Percentiles rank a stretch among this genome's conserved stretches.
Evolutionary conservation across 306 rosid genomes (phyloP).

Genomic region (Begonia masoniana): DNA sequence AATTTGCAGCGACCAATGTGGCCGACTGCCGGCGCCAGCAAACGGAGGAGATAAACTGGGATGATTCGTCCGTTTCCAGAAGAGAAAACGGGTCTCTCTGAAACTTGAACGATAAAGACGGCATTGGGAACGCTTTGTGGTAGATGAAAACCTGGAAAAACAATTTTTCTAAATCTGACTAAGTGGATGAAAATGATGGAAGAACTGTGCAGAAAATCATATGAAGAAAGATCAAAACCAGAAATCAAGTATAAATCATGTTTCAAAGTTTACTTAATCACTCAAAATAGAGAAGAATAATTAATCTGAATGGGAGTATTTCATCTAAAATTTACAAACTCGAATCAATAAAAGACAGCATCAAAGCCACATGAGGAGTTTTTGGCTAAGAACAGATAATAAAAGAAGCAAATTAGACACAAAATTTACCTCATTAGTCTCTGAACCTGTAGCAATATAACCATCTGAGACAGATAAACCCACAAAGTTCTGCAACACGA

Average conservation of each 20-base stretch:
- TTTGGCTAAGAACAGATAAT: background rate
- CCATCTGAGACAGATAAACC: slow-evolving; percentile 91
- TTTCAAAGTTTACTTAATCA: slow-evolving; percentile 51
- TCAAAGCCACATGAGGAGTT: too few species aligned
- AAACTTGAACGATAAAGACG: slow-evolving; percentile 79
- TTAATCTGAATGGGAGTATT: too few species aligned
- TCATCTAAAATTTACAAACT: too few species aligned
- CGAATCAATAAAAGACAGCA: too few species aligned
- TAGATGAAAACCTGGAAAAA: slow-evolving; percentile 64
- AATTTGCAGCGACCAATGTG: slow-evolving; percentile 80
- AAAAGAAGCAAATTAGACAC: background rate
- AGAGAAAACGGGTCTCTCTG: slow-evolving; percentile 66
- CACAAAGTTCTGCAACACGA: slow-evolving; percentile 75
- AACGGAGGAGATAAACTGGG: slow-evolving; percentile 80
- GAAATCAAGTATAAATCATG: background rate
- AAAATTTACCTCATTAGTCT: slow-evolving; percentile 78
- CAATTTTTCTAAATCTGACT: background rate
- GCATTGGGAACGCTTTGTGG: slow-evolving; percentile 98
- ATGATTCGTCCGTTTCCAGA: slow-evolving; percentile 48
- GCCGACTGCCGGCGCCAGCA: slow-evolving; percentile 92
- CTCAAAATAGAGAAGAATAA: slow-evolving; percentile 11
- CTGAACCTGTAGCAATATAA: slow-evolving; percentile 96
- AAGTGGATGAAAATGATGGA: background rate
- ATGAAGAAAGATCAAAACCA: background rate
- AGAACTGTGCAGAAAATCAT: background rate